Evolutionary conservation across 257 asterid species (phyloP), one percentile per base, ranked within the genome.

Genomic region (Gardenia jasminoides): DNA sequence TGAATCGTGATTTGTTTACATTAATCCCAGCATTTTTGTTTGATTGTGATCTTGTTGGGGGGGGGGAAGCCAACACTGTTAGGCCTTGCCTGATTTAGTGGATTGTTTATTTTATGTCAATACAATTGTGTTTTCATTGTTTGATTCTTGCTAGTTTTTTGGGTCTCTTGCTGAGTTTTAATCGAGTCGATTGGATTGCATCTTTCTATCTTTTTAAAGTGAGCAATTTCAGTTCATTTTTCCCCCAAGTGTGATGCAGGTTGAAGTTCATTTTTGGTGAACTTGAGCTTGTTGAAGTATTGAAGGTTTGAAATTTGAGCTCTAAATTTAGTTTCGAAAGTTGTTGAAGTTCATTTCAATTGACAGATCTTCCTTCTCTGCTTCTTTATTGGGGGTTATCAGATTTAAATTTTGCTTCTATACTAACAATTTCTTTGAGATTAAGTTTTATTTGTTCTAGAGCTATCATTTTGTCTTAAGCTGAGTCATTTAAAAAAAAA

Each of bases 261-360:
- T 30, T 69, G 22, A n/a, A 16, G 56, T 7, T 75, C n/a, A n/a
- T n/a, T n/a, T n/a, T n/a, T n/a, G 44, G 72, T 70, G 26, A 43
- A 48, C 28, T 13, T 54, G 80, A 76, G 68, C 76, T 46, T n/a
- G 48, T 71, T 69, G 6, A 52, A n/a, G 36, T 17, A 39, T 61
- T 46, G 10, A 48, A 11, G 7, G 36, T 39, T 61, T 76, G n/a
- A 72, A 52, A 17, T 62, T 16, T n/a, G 62, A 16, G 24, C 26
- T 47, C 47, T 31, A 56, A 72, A 44, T 71, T 79, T 12, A 61
- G 78, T 43, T 71, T 10, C 62, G 4, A 62, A 52, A 69, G 79
- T 1, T 76, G 74, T 44, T 65, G 73, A 50, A 70, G 81, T 80
- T 83, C 44, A 41, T 78, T 79, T 39, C 59, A 39, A 20, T 54